Base-by-base conservation (phyloP, 352 stramenopile species). In the Phytophthora constricta region DNA sequence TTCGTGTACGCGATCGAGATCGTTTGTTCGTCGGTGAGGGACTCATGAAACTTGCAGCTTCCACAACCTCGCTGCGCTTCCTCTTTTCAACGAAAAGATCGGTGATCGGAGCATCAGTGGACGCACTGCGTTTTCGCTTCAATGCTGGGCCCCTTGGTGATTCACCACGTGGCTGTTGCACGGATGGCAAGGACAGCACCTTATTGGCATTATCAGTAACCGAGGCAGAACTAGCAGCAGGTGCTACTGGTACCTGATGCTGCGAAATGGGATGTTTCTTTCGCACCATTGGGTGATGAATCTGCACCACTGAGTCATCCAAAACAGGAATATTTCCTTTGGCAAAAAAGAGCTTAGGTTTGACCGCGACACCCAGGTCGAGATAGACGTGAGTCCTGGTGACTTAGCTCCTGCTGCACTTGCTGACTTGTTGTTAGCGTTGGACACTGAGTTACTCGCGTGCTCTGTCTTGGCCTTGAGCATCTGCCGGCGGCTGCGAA, bases 401-500 rank as follows among this genome's bases (percentile, higher is more conserved):
- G 48, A n/a, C 50, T 28, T 58, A 22, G 17, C 31, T 52, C 10
- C 31, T 41, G 3, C 34, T 27, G 11, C 41, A 43, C 46, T 33
- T 37, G 41, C 14, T 27, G 41, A 5, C 11, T 59, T 56, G 49
- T 31, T 47, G 20, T 27, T 73, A 22, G 2, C 23, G n/a, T 37
- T 19, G 3, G 48, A 23, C 49, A 27, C 45, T 28, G 52, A 58
- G 34, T 60, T 72, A 23, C 14, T 3, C 26, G 27, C 9, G 19
- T 22, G 28, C 23, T 79, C 71, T 17, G 67, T 53, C 56, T 90
- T 92, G 2, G 78, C 67, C 55, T 92, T 92, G 20, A 88, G 80
- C 84, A 92, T 92, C 68, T 92, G 84, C 10, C 84, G 80, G 17
- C 82, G 79, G 54, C 84, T 92, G 27, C 84, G 84, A 46, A 90